phyloP scores from a whole-genome alignment of 2,329 filamentous ascomycete species.

The Aspergillus costaricaensis region DNA sequence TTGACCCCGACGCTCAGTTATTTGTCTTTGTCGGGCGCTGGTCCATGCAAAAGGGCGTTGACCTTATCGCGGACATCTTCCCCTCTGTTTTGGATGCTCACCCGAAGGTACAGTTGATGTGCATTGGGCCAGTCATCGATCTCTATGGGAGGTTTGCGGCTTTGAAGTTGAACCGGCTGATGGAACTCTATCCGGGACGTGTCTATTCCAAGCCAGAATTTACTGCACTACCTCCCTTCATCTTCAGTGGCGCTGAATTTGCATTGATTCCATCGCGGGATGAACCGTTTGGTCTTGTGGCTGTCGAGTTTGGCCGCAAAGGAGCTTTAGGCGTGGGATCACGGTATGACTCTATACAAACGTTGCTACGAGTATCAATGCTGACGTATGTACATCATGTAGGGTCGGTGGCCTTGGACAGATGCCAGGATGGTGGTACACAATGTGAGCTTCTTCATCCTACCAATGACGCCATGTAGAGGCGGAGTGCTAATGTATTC shows the following conservation, averaged over 20 bases:
- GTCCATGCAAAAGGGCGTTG: constrained; percentile 68
- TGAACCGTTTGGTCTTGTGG: constrained; percentile 68
- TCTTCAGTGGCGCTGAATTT: constrained; percentile 68
- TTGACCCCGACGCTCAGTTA: constrained; percentile 62
- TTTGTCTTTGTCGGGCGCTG: constrained; percentile 69
- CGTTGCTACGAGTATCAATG: neutral
- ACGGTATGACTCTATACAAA: constrained; percentile 16
- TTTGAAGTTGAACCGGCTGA: constrained; percentile 62
- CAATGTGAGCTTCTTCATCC: constrained; percentile 43
- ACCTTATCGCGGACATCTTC: constrained; percentile 67
- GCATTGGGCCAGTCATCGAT: constrained; percentile 65
- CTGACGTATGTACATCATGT: neutral
- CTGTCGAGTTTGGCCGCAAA: constrained; percentile 68
- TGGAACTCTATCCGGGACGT: constrained; percentile 64
- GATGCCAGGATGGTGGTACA: constrained; percentile 72
- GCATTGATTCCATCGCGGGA: constrained; percentile 67
- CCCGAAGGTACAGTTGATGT: constrained; percentile 61
- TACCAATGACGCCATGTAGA: neutral
- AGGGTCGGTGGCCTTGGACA: constrained; percentile 65
- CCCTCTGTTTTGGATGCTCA: constrained; percentile 63
- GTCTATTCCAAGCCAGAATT: constrained; percentile 69
- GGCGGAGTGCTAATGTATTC: neutral
- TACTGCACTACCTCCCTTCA: constrained; percentile 64
- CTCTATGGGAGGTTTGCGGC: constrained; percentile 68
- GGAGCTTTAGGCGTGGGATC: constrained; percentile 67